Conservation (phyloP, 768 basidiomycete genomes). For the Naganishia friedmannii region DNA sequence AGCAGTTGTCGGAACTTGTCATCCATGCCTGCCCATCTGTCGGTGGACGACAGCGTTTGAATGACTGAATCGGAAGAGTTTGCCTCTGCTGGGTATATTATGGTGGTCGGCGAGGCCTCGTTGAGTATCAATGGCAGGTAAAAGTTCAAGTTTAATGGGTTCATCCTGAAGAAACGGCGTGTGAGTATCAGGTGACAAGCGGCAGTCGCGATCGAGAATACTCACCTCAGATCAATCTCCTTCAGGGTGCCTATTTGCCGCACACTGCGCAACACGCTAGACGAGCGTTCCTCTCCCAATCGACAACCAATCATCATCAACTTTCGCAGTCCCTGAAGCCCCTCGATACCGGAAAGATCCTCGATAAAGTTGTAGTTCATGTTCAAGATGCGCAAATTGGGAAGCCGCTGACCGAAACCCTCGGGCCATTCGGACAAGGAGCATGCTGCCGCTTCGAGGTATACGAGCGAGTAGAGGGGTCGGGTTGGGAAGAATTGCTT, state of each 20-base stretch:
- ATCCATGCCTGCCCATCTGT: conserved; percentile 72
- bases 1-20: conserved; percentile 80
- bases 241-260: conserved; percentile 74
- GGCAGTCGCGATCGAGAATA: not conserved
- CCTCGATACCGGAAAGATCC: conserved; percentile 68
- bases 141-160: conserved; percentile 93
- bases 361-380: conserved; percentile 91
- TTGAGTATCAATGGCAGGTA: conserved; percentile 84
- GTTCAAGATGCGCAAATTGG: conserved; percentile 86
- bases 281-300: conserved; percentile 64
- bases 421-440: conserved; percentile 71
- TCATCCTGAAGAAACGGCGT: conserved; percentile 64
- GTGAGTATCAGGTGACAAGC: not conserved
- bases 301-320: conserved; percentile 78
- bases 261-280: conserved; percentile 68
- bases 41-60: not conserved
- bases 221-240: conserved; percentile 86
- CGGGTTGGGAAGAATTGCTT: conserved; percentile 56
- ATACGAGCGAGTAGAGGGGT: conserved; percentile 81
- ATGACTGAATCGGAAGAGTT: not conserved
- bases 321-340: conserved; percentile 72
- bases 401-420: conserved; percentile 64
- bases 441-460: conserved; percentile 88
- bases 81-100: conserved; percentile 16
- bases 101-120: conserved; percentile 42